Conservation (phyloP, 169 alveolate genomes). For the Babesia ovis region DNA sequence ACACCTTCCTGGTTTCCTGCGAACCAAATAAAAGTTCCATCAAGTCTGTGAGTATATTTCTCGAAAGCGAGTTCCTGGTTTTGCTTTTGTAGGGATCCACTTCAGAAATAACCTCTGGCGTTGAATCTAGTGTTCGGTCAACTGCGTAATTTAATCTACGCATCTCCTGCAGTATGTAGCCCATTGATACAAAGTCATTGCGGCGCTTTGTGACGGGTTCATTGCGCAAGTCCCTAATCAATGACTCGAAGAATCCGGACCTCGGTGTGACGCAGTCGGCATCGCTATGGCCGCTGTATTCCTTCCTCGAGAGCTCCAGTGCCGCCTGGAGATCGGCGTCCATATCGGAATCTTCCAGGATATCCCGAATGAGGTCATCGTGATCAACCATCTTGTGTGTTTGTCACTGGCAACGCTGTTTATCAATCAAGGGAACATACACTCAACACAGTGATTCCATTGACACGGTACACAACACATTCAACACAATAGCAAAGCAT, state of each 20-base stretch:
- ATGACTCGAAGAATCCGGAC: slow-evolving; percentile 20
- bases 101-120: too few relatives aligned
- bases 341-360: not conserved
- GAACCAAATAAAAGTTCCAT: slow-evolving; percentile 29
- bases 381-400: too few relatives aligned
- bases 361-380: too few relatives aligned
- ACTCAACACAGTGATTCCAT: too few relatives aligned
- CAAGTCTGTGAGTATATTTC: slow-evolving; percentile 15
- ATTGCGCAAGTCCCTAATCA: too few relatives aligned
- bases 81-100: too few relatives aligned
- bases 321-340: slow-evolving; percentile 47
- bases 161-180: slow-evolving; percentile 11
- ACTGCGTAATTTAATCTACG: not conserved
- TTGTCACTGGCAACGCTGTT: too few relatives aligned
- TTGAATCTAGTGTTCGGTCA: too few relatives aligned
- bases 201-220: too few relatives aligned
- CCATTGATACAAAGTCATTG: slow-evolving; percentile 25
- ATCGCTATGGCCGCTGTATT: not conserved
- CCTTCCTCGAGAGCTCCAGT: slow-evolving; percentile 40
- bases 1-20: slow-evolving; percentile 23
- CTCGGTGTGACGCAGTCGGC: not conserved
- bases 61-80: slow-evolving; percentile 2
- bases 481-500: too few relatives aligned
- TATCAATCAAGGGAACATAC: too few relatives aligned
- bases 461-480: too few relatives aligned